Percentiles rank a stretch among this genome's conserved stretches.
These are phyloP conservation scores for Ceriops zippeliana DNA, from an alignment of 345 rosid genomes.

Conservation along the genomic window DNA sequence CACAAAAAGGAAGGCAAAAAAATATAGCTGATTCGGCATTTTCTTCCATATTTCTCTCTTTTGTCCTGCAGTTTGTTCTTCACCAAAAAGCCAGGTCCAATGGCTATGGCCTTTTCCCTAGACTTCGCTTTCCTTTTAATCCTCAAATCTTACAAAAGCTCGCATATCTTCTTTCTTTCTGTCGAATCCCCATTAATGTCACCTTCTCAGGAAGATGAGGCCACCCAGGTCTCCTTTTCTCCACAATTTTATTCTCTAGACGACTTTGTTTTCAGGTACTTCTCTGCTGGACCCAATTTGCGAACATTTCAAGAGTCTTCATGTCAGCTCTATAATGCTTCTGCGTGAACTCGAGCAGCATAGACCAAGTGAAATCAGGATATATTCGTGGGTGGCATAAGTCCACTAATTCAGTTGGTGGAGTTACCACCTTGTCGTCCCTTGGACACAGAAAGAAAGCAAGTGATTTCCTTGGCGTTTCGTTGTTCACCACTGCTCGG, in stretches of 20 bases:
- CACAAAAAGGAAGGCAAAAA: not conserved
- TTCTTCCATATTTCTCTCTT: not conserved
- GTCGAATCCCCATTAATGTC: conserved; percentile 16
- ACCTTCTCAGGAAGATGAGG: conserved; percentile 16
- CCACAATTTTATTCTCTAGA: not conserved
- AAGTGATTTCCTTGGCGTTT: conserved; percentile 14
- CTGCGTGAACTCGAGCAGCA: conserved; percentile 15
- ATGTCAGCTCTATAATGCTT: conserved; percentile 23
- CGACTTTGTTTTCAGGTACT: not conserved
- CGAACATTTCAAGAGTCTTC: conserved; percentile 17
- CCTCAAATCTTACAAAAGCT: conserved; percentile 4
- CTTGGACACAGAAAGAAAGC: conserved; percentile 23
- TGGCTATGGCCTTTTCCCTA: conserved; percentile 13
- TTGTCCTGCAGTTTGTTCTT: not conserved
- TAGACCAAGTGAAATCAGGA: conserved; percentile 24
- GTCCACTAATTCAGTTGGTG: conserved; percentile 21
- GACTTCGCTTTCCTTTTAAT: not conserved
- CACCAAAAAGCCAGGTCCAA: not conserved
- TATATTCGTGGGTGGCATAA: conserved; percentile 8
- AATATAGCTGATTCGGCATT: not conserved
- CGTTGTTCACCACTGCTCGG: conserved; percentile 21
- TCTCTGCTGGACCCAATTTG: conserved; percentile 32
- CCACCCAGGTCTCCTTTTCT: conserved; percentile 4
- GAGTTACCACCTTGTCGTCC: conserved; percentile 18
- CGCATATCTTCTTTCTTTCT: not conserved